Evolutionary conservation across 345 rosid genomes (phyloP).

Genomic region (Euphorbia peplus): DNA sequence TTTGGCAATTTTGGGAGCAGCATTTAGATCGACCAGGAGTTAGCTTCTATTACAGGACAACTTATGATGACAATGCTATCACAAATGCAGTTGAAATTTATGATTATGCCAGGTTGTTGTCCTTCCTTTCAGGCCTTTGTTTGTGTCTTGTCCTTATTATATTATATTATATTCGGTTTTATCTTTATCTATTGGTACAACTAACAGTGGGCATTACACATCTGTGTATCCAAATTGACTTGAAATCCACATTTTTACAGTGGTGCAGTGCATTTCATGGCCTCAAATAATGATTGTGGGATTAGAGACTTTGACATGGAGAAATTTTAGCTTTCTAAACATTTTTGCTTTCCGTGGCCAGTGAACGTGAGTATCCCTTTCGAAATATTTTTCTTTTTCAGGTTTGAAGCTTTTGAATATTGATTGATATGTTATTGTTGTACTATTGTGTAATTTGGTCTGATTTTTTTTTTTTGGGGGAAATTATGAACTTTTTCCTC

Average conservation of each 20-base stretch:
- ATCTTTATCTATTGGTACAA: not conserved
- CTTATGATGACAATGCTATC: conserved; percentile 85
- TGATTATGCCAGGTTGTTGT: conserved; percentile 40
- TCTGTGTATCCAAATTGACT: conserved; percentile 8
- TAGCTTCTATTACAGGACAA: conserved; percentile 81
- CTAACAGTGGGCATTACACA: not conserved
- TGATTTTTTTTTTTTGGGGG: too few relatives aligned
- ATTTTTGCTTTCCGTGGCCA: conserved; percentile 49
- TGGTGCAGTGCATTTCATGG: conserved; percentile 51
- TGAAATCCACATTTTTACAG: conserved; percentile 25
- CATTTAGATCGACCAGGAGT: conserved; percentile 81
- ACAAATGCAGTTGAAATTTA: conserved; percentile 92
- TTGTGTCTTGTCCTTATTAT: not conserved
- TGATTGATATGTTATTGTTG: not conserved
- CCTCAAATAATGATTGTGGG: conserved; percentile 56
- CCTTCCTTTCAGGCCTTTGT: conserved; percentile 3
- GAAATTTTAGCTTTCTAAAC: conserved; percentile 41
- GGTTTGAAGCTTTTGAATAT: not conserved
- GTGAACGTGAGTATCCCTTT: conserved; percentile 43
- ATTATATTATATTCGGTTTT: not conserved
- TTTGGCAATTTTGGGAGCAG: conserved; percentile 32
- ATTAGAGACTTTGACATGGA: conserved; percentile 61
- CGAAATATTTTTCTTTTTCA: not conserved
- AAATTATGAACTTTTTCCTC: not conserved
- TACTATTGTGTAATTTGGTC: not conserved